These are phyloP conservation scores for Sarocladium oryzae DNA, from an alignment of 2,329 filamentous ascomycete genomes.

Conservation along the genomic window DNA sequence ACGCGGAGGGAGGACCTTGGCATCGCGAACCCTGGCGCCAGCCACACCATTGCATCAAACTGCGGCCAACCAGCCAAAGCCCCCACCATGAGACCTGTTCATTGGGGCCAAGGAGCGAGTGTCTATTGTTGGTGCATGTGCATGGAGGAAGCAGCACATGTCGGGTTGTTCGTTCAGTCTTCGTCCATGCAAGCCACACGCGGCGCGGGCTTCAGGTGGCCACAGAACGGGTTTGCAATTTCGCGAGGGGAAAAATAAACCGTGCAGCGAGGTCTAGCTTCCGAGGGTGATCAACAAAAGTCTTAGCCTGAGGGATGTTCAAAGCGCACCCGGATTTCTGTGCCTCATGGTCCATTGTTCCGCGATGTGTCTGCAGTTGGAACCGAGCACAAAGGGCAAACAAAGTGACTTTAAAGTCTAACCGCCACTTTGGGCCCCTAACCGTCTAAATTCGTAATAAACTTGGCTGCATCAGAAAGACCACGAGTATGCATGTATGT, in stretches of 20 bases:
- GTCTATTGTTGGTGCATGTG: not conserved
- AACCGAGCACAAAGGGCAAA: too few species aligned
- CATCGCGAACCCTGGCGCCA: constrained; percentile 8
- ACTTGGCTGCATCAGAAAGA: too few species aligned
- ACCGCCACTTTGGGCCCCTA: not conserved
- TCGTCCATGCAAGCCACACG: constrained; percentile 4
- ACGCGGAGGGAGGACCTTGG: constrained; percentile 7
- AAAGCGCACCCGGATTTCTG: too few species aligned
- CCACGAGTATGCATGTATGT: too few species aligned
- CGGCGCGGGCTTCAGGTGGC: constrained; percentile 2
- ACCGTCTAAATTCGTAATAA: not conserved
- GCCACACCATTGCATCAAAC: constrained; percentile 10
- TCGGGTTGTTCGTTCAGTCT: not conserved
- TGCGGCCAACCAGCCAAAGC: constrained; percentile 4
- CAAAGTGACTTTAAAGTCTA: not conserved
- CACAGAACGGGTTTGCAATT: not conserved
- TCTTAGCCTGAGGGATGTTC: too few species aligned
- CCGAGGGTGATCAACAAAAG: not conserved
- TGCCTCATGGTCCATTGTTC: too few species aligned
- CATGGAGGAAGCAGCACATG: too few species aligned
- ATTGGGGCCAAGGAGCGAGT: not conserved
- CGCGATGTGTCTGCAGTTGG: too few species aligned
- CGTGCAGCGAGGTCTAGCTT: not conserved
- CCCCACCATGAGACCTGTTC: constrained; percentile 4
- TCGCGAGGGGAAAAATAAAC: not conserved